Evolutionary conservation across 345 rosid species (phyloP).

Genomic region (Gossypium stocksii): DNA sequence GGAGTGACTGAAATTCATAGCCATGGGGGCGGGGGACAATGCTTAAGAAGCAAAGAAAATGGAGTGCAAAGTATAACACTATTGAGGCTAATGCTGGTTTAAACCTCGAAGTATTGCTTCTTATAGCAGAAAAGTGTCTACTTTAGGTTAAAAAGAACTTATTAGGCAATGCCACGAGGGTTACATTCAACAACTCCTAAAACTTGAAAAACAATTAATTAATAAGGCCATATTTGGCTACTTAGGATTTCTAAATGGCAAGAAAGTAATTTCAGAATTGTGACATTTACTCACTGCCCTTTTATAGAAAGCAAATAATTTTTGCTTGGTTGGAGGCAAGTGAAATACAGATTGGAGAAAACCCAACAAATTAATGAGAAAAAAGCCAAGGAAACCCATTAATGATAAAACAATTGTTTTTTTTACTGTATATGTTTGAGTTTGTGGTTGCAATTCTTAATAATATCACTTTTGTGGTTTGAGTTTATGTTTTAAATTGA

Average conservation of each 20-base stretch:
- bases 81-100: background rate
- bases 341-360: too few species aligned
- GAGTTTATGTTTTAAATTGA: too few species aligned
- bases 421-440: too few species aligned
- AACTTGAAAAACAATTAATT: background rate
- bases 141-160: background rate
- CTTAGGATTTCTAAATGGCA: background rate
- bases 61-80: background rate
- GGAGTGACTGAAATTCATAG: background rate
- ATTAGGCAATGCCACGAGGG: background rate
- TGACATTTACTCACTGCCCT: background rate
- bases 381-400: too few species aligned
- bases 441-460: accelerated
- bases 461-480: too few species aligned
- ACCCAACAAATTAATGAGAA: too few species aligned
- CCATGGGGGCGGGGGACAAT: background rate
- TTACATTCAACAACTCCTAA: background rate
- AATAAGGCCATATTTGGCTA: background rate
- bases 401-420: too few species aligned
- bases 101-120: background rate
- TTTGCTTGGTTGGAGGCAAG: background rate
- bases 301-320: background rate
- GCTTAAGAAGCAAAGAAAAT: background rate
- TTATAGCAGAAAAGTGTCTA: background rate
- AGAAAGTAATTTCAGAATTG: background rate